Evolutionary conservation across 805 yeast species (phyloP), one percentile per base, ranked within the genome.

Genomic region (Sungouiella thailandica): DNA sequence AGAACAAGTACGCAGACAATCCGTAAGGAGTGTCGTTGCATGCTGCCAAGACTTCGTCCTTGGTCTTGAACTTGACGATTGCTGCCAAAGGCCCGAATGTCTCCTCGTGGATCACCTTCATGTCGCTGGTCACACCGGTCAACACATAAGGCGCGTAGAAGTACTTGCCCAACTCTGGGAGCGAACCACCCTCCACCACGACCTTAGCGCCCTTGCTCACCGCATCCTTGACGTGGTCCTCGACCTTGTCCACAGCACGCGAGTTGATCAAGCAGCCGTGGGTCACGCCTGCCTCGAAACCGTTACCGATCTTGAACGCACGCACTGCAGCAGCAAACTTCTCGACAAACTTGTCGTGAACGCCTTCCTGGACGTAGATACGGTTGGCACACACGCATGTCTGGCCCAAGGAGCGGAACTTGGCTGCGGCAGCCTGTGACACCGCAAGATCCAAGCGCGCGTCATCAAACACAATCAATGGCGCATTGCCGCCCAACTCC

Each of bases 331-430:
- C 72, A 7, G 68, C 62, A 34, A 83, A 65, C 46, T 58, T 68
- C 28, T 57, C 53, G 7, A 74, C 60, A 46, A 83, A 81, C 49
- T 74, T 67, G 34, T 80, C 86, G 48, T 83, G 79, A n/a, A 84
- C 54, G 8, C 64, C 62, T 28, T 67, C 70, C 49, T 84, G 93
- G 22, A 83, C 71, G 50, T 70, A 83, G 29, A 83, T 54, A 50
- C 89, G 68, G 59, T 82, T 82, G 29, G 88, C 87, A 54, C 88
- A 81, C 25, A 82, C 82, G 60, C 94, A 84, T 4, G 89, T 82
- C 59, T 83, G 93, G 40, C 93, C 93, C 27, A 81, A 71, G 17
- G 82, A 80, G 53, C 93, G 71, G 60, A 82, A 79, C 56, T 83
- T 84, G 41, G 79, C 72, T 7, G 72, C 76, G 8, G 46, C 23